A percentile compares a stretch with the other conserved stretches of the same genome.
Evolutionary conservation across 1,139 yeast species (phyloP).

Genomic region (Debaryomyces sp.): DNA sequence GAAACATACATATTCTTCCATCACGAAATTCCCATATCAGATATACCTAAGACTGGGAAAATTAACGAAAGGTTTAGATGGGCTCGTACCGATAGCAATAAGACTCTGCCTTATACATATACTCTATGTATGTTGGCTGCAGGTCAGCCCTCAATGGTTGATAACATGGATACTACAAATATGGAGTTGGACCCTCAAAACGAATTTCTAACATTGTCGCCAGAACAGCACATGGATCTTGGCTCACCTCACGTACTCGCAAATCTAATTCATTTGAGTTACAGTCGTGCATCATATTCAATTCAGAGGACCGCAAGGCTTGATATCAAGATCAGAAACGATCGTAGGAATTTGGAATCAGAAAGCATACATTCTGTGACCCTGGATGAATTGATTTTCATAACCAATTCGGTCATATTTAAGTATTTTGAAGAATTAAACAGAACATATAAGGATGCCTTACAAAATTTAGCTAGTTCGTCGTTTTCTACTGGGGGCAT

Average conservation of each 20-base stretch:
- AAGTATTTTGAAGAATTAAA: neutral
- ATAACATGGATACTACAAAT: neutral
- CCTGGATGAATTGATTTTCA: neutral
- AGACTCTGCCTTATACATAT: neutral
- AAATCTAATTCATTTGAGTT: neutral
- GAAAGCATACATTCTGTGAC: neutral
- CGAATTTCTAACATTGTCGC: neutral
- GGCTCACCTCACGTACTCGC: neutral
- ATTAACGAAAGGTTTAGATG: neutral
- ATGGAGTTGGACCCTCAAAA: neutral
- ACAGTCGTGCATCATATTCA: neutral
- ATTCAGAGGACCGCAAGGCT: neutral
- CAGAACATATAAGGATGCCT: neutral
- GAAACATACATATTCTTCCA: neutral
- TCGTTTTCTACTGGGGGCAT: neutral
- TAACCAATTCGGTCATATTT: neutral
- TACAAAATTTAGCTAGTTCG: too few species aligned
- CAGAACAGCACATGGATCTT: neutral
- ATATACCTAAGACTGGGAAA: neutral
- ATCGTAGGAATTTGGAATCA: neutral
- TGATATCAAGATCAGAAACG: too few species aligned
- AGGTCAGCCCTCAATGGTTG: neutral
- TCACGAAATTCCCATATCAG: neutral
- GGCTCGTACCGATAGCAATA: neutral
- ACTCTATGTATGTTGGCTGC: neutral